These are phyloP conservation scores for Teratosphaeria zuluensis DNA, from an alignment of 2,329 filamentous ascomycete species.

Conservation along the genomic window DNA sequence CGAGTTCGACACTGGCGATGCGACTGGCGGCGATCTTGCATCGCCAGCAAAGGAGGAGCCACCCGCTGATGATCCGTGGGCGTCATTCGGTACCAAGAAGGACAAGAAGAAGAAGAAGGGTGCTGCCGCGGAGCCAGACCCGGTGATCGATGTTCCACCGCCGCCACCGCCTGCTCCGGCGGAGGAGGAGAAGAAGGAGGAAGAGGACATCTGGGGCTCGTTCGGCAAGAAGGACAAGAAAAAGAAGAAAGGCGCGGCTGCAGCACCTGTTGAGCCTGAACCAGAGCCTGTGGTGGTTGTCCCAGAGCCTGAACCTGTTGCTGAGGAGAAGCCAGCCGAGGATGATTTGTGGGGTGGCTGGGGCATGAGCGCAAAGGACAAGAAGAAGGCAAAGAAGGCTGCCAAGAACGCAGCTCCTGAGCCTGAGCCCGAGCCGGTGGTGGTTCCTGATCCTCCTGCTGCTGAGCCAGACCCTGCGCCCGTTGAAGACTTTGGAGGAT, in stretches of 20 bases:
- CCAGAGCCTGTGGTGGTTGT: constrained; percentile 23
- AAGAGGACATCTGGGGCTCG: constrained; percentile 23
- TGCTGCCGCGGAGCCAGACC: constrained; percentile 13
- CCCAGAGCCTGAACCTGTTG: constrained; percentile 29
- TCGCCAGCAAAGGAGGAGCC: constrained; percentile 2
- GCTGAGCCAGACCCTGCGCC: constrained; percentile 17
- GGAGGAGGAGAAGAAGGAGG: constrained; percentile 20
- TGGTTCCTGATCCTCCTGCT: constrained; percentile 10
- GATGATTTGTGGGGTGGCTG: constrained; percentile 25
- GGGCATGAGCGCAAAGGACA: constrained; percentile 30
- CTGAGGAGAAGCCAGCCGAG: constrained; percentile 28
- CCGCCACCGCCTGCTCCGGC: constrained; percentile 16
- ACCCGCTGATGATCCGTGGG: constrained; percentile 17
- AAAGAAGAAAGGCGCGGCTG: constrained; percentile 27
- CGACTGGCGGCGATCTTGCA: constrained; percentile 8
- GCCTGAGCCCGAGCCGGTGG: constrained; percentile 15
- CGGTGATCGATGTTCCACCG: constrained; percentile 12
- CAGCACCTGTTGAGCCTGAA: constrained; percentile 15
- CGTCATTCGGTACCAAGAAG: constrained; percentile 19
- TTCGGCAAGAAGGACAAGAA: constrained; percentile 35
- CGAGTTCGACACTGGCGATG: constrained; percentile 14
- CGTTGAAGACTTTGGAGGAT: constrained; percentile 19
- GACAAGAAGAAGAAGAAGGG: constrained; percentile 27
- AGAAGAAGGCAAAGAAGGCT: constrained; percentile 42
- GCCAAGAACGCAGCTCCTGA: constrained; percentile 23